These are phyloP conservation scores for Coniochaeta sp. DNA, from an alignment of 2,329 filamentous ascomycete species.

Conservation along the genomic window DNA sequence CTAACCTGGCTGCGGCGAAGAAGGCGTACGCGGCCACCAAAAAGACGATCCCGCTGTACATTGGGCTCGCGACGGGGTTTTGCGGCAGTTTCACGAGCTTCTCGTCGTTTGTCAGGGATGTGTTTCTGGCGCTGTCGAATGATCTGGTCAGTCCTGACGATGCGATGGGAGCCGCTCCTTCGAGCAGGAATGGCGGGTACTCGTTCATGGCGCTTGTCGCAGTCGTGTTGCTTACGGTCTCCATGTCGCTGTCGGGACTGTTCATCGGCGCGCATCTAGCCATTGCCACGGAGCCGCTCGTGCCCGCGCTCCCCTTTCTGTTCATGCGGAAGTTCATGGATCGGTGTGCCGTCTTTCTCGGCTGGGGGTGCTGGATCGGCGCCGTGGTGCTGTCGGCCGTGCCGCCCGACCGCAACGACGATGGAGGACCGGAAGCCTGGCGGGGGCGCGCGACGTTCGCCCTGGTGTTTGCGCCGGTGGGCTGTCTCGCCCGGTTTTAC, in stretches of 20 bases:
- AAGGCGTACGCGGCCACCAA: slow-evolving; percentile 60
- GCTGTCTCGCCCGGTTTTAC: slow-evolving; percentile 71
- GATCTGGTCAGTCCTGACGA: slow-evolving; percentile 52
- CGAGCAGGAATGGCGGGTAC: slow-evolving; percentile 67
- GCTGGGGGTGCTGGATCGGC: slow-evolving; percentile 69
- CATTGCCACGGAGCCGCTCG: slow-evolving; percentile 47
- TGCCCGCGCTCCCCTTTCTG: slow-evolving; percentile 52
- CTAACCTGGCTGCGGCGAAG: slow-evolving; percentile 37
- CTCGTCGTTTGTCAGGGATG: slow-evolving; percentile 75
- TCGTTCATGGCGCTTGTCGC: slow-evolving; percentile 76
- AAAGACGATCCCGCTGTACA: slow-evolving; percentile 82
- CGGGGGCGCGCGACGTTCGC: slow-evolving; percentile 69
- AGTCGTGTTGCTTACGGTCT: slow-evolving; percentile 65
- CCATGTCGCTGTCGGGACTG: slow-evolving; percentile 63
- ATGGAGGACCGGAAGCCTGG: slow-evolving; percentile 53
- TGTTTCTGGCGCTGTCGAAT: slow-evolving; percentile 74
- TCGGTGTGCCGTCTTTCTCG: slow-evolving; percentile 55
- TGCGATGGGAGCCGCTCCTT: slow-evolving; percentile 28
- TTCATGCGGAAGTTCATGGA: slow-evolving; percentile 58
- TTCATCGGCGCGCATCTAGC: slow-evolving; percentile 71
- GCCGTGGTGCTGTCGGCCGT: slow-evolving; percentile 65
- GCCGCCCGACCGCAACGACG: slow-evolving; percentile 51
- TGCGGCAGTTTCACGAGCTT: slow-evolving; percentile 76
- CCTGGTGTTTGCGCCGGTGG: slow-evolving; percentile 74
- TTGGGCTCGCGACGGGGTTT: slow-evolving; percentile 63